Evolutionary conservation across 2,329 filamentous ascomycete genomes (phyloP), one percentile per base, ranked within the genome.

Genomic region (Neopestalotiopsis clavispora): DNA sequence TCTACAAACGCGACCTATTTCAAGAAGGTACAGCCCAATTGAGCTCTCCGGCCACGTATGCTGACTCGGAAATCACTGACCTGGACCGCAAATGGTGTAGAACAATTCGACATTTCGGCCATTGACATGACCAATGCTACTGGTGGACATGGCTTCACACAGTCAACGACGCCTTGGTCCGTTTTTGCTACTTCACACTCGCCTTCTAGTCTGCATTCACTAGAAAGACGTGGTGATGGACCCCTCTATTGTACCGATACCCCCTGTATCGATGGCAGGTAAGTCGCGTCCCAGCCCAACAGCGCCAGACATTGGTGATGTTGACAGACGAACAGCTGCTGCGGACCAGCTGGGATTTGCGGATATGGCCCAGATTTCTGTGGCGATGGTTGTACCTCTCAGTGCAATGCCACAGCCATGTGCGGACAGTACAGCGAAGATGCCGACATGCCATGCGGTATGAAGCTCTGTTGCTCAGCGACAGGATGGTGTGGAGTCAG

Each of bases 281-380:
- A 38, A 65, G 62, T 45, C 12, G 20, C n/a, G n/a, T n/a, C 40
- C 23, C 23, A 23, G 23, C 14, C 7, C 32, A 3, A 32, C 12
- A 49, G 20, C 12, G 38, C 34, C 40, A 65, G 12, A 23, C 23
- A 23, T 23, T 23, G 13, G 14, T 20, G 23, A 13, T 17, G 10
- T 38, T 42, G 38, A 52, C n/a, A 23, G 6, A 30, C 5, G 34
- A 23, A 45, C 13, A 49, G 62, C 23, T 64, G 61, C 42, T 64
- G 61, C 34, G 61, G 61, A 6, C 5, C 13, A 23, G 20, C 20
- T 13, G 45, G 63, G 9, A 57, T 30, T 12, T 65, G 63, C 23
- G 63, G 63, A 20, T 65, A 65, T 20, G 63, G 63, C 23, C 63
- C 63, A 57, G 30, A 32, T 38, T 65, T 34, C 32, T 65, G 63